Evolutionary conservation across 148 eudicot species (phyloP).

Genomic region (Cornus florida): DNA sequence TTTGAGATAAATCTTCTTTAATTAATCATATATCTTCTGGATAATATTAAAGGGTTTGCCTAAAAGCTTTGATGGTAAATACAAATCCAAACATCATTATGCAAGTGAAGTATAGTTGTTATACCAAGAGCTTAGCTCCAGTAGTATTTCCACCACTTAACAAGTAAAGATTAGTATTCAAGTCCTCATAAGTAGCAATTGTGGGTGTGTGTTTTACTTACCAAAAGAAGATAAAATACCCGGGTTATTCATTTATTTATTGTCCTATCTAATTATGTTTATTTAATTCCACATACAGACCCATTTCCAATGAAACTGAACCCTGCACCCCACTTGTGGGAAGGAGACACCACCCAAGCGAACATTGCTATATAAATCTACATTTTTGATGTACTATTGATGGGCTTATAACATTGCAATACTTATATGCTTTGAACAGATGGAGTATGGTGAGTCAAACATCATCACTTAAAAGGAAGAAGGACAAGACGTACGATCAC

Average conservation of each 20-base stretch:
- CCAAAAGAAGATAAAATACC: too few species aligned
- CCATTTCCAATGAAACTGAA: too few species aligned
- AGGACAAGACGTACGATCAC: conserved; percentile 59
- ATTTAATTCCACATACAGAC: too few species aligned
- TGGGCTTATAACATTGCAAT: neutral
- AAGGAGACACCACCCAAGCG: too few species aligned
- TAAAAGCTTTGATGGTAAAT: neutral
- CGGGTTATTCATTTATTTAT: too few species aligned
- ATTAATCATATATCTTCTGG: neutral
- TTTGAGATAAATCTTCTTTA: neutral
- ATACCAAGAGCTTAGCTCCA: neutral
- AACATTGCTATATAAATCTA: neutral
- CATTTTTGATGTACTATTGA: neutral
- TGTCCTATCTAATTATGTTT: too few species aligned
- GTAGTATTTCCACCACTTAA: too few species aligned
- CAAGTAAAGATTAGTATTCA: too few species aligned
- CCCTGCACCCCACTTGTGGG: too few species aligned
- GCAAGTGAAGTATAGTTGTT: neutral
- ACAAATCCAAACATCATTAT: neutral
- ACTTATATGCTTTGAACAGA: neutral
- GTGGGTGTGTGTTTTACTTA: too few species aligned
- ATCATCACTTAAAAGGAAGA: neutral
- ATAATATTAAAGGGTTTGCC: neutral
- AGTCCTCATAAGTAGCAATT: too few species aligned
- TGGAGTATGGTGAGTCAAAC: neutral